Base-by-base conservation (phyloP, 306 rosid species). In the Rubus parviflorus region DNA sequence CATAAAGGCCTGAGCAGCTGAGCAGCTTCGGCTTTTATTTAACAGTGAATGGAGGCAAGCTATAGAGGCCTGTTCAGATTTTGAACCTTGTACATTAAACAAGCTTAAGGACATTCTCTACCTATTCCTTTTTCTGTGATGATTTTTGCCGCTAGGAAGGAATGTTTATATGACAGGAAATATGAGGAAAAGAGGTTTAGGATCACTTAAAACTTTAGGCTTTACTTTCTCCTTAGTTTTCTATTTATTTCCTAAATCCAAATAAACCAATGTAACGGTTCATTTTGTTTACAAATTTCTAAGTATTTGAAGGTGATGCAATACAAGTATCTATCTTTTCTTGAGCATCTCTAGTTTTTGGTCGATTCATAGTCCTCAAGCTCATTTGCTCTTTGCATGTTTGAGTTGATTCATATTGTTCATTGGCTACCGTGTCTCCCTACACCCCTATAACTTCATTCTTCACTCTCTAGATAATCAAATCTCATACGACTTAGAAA, bases 31-130 rank as follows among this genome's bases (percentile, higher is more conserved):
- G 42, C 15, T 66, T 66, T 41, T 19, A 40, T 41, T 41, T 19
- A 17, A 10, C n/a, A 6, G 10, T 40, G 11, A 19, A 54, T 56
- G 66, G 13, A 53, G 51, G 76, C 40, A 20, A 6, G 8, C 37
- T n/a, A 40, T 40, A 64, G 43, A 81, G 67, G 52, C 38, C 61
- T 15, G 73, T 72, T 53, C 53, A 51, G 81, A 78, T 80, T 81
- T 83, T 79, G 85, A 80, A 85, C 76, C 80, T 77, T 87, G 79
- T 80, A 77, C 76, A 84, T 54, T 35, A 75, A 67, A 66, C 71
- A 48, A 48, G 8, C n/a, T 25, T 8, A 30, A 15, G 30, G 14
- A 70, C 58, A 72, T 35, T 63, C 9, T 47, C 16, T 41, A 38
- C 37, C 69, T 49, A 19, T 35, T 61, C 13, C 19, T 19, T 75